Evolutionary conservation across 2,329 filamentous ascomycete genomes (phyloP), one percentile per base, ranked within the genome.

Genomic region (Chaetomium strumarium): DNA sequence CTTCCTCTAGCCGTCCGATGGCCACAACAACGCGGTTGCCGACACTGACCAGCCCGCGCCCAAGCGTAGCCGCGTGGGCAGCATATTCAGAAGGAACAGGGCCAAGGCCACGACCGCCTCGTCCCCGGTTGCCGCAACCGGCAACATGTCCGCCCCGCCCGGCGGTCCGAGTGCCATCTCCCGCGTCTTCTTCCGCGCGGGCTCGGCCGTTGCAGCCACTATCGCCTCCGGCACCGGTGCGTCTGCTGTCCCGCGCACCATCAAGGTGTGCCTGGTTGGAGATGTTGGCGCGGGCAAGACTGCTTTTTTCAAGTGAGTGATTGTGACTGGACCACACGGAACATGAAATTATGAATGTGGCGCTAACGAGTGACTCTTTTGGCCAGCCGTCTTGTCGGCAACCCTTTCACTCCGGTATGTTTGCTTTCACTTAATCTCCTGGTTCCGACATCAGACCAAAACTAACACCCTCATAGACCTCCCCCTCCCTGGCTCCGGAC

Each of bases 201-300:
- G 20, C 1, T 39, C 39, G 3, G 13, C 17, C 12, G 13, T 20
- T 2, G 40, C n/a, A n/a, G 31, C 44, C n/a, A n/a, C 37, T 7
- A 30, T n/a, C 34, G 34, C 10, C 7, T 37, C 46, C 14, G 38
- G 11, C 3, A 37, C 30, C 11, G 5, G 13, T 17, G 33, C 41
- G 31, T 36, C 38, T 13, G 37, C 16, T 2, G 10, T 14, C 4
- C 31, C 45, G 33, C 52, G 52, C 13, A 60, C 49, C 14, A 33
- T 62, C 30, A 60, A 59, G 38, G 47, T 61, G 11, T 57, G 55
- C 38, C 11, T 62, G 11, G 45, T 62, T n/a, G 60, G 60, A 1
- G 55, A 60, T 42, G 43, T 42, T 10, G 48, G 38, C 4, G 50
- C 51, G 1, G 60, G 60, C 7, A 62, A 62, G 36, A 52, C 38